Base-by-base conservation (phyloP, 2,329 filamentous ascomycete species). In the Penicillium paneum region DNA sequence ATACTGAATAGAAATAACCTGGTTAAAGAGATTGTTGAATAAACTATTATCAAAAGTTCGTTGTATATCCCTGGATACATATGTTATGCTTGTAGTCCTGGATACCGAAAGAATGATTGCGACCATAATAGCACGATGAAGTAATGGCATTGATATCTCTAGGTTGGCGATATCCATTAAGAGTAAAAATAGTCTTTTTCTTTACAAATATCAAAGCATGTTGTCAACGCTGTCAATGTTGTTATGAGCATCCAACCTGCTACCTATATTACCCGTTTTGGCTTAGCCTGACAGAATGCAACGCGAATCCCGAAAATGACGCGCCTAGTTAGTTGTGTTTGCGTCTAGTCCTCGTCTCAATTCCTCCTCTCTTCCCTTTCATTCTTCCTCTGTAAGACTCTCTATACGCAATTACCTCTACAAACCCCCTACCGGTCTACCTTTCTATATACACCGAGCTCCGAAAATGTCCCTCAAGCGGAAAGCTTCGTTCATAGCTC, bases 381-480 rank as follows among this genome's bases (percentile, higher is more conserved):
- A 42, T 21, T 54, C 21, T 44, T 17, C 24, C n/a, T 3, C 11
- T 4, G 15, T 38, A 12, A 26, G 42, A 48, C 21, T 5, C 41
- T 44, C 24, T 46, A 21, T 15, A 29, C n/a, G 17, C 38, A 1
- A 10, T 15, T 31, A 38, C n/a, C n/a, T 12, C n/a, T 26, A 36
- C 11, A 5, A 21, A 26, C 35, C 7, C 17, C 13, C 40, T 39
- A 21, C 40, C 17, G 2, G 29, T 26, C 7, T 5, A 11, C 10
- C 10, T 34, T 13, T 8, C 19, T 34, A n/a, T 13, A 47, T 13
- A 47, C 12, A 24, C 21, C 40, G 32, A 21, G 12, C 29, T 15
- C 12, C 17, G 5, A 54, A 40, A n/a, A 84, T 85, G 82, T 73
- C 75, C 21, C 72, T 80, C 67, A 85, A 85, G 68, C 81, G 83